Base-by-base conservation (phyloP, 805 yeast species). In the Candida dajiaensis region DNA sequence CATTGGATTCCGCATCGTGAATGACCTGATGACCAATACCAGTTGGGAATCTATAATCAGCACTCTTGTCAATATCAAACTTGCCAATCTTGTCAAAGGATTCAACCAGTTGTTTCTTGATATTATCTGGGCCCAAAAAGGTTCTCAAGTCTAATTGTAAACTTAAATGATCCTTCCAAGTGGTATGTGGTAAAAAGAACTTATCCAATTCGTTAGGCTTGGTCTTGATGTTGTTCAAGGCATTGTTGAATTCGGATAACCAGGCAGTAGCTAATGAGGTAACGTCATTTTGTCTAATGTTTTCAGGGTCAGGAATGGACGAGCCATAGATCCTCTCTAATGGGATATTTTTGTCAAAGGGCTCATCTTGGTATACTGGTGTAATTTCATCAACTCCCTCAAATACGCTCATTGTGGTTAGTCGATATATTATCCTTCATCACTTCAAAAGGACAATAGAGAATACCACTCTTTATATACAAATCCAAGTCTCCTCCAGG, bases 141-240 rank as follows among this genome's bases (percentile, higher is more conserved):
- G 63, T 64, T 33, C 64, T 65, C 29, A 66, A 50, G 39, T 69
- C 69, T 60, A 64, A 57, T 20, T 60, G 54, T 28, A 69, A 53
- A 16, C 63, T 50, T 31, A 67, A 52, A 49, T 68, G 71, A 49
- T 70, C 74, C 49, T 65, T 65, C 74, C 73, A 69, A 33, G 61
- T 48, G 1, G 64, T 55, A 47, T 65, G 65, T 6, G 60, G 54
- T 25, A 56, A 36, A 21, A 67, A 43, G 23, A 65, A 52, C 43
- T 55, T 47, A 39, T 56, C 63, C 42, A 65, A 43, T 16, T 40
- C 48, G 6, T 45, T 37, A 15, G 56, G 54, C 4, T 48, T 43
- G 18, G 47, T 29, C 31, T 47, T 45, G 9, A 47, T 42, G 2
- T 40, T 22, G 2, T 49, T 33, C 13, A 66, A 39, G 6, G 60